Base-by-base conservation (phyloP, 495 filamentous ascomycete species). In the Mycothermus thermophilus region DNA sequence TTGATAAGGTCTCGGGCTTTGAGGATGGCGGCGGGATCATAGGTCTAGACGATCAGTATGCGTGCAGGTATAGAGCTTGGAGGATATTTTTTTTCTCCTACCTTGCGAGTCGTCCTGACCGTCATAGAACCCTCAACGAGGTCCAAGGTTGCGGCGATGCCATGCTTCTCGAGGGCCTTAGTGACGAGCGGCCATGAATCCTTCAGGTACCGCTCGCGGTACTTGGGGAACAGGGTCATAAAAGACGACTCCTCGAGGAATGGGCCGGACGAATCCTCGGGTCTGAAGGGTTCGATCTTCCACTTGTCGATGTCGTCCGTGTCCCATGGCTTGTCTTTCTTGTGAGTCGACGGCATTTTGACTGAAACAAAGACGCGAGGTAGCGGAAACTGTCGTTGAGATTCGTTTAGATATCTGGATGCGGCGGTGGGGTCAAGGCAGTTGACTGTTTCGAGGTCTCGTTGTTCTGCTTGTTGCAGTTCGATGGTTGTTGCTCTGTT, bases 261-360 rank as follows among this genome's bases (percentile, higher is more conserved):
- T 23, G 79, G 77, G 35, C 92, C 90, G 26, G 71, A 79, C 28
- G 64, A 62, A 59, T 96, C 93, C 56, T 99, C 83, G 44, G 79
- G 76, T 31, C 69, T 87, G 66, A 97, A 94, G 18, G 75, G 61
- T 32, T 93, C 84, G 51, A 83, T 72, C 72, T 86, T 90, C 88
- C 88, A 97, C 54, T 93, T 93, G 56, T 97, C 88, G 44, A 95
- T 85, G 48, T 94, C 90, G 38, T 90, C 85, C 31, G 85, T 94
- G 56, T 97, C 88, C 90, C 88, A 96, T 23, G 90, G 83, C 56
- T 97, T 97, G 4, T 94, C 85, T 39, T 72, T 78, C 39, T 94
- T 90, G 64, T 94, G 77, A 37, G 83, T 94, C 34, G 83, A 92
- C 37, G 88, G 88, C 88, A 95, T 95, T 18, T 40, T 55, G 35